Evolutionary conservation across 306 rosid species (phyloP), one percentile per base, ranked within the genome.

Genomic region (Adenanthera pavonina): DNA sequence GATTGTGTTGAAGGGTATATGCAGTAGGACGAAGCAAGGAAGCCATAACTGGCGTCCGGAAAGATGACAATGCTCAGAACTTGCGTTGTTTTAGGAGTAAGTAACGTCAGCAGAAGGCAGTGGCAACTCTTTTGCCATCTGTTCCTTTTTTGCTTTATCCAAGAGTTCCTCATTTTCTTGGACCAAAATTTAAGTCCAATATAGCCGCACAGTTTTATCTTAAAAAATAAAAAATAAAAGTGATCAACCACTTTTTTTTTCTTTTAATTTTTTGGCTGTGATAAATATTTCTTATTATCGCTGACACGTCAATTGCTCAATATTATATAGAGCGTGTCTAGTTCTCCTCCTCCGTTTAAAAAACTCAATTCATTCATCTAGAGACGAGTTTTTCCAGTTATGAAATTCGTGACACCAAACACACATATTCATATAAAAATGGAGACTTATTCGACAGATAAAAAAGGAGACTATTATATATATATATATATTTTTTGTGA

Each of bases 1-100:
- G 87, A 47, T 74, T 89, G 4, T 81, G 88, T 78, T 85, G 89
- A 74, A 89, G 84, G 16, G 89, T 84, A 76, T 84, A 72, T 46
- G 94, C 60, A 52, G 83, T 81, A 64, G 95, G 86, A 75, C 80
- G 85, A 66, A 89, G 87, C 16, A 91, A 77, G 52, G 94, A 85
- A 71, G 90, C 94, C 98, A 92, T 94, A 84, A 69, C 7, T 65
- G 56, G 61, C 25, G 67, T 59, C 62, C 44, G 34, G 38, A 17
- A 61, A 81, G 72, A 54, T 25, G 48, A 54, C 79, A 47, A 9
- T 14, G 38, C 54, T 69, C 46, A 71, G 56, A 80, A 69, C 12
- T n/a, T 57, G 57, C 49, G 73, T 68, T 19, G 17, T 7, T 30
- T 30, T 10, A 72, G 19, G 72, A 11, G 8, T 78, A 60, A 11